These are phyloP conservation scores for Plasmopara viticola DNA, from an alignment of 352 stramenopile genomes.

Conservation along the genomic window DNA sequence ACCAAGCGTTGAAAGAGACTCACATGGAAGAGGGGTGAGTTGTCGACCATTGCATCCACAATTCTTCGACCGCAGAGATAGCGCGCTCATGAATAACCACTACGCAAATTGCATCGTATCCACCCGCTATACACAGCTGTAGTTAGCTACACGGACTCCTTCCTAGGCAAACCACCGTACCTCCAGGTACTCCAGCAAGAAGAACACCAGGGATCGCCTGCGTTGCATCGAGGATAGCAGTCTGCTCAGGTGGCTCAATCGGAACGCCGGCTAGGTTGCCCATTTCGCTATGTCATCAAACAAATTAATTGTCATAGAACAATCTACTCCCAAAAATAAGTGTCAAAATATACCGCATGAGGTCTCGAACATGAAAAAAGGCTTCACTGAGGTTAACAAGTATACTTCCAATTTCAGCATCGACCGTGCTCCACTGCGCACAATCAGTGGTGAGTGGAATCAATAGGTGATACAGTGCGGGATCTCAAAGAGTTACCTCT, in stretches of 20 bases:
- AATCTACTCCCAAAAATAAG: not conserved
- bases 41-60: slow-evolving; percentile 69
- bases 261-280: slow-evolving; percentile 83
- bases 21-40: slow-evolving; percentile 43
- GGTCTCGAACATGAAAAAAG: slow-evolving; percentile 69
- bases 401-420: slow-evolving; percentile 29
- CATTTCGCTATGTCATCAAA: slow-evolving; percentile 60
- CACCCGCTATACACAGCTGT: slow-evolving; percentile 66
- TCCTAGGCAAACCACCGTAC: slow-evolving; percentile 17
- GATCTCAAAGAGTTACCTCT: slow-evolving; percentile 16
- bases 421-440: slow-evolving; percentile 38
- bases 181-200: slow-evolving; percentile 90
- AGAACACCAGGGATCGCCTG: slow-evolving; percentile 90
- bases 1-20: slow-evolving; percentile 4
- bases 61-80: slow-evolving; percentile 51
- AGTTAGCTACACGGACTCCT: not conserved
- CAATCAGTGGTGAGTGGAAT: not conserved
- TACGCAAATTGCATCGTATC: slow-evolving; percentile 95
- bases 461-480: not conserved
- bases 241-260: slow-evolving; percentile 92
- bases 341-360: slow-evolving; percentile 60
- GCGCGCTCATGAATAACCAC: slow-evolving; percentile 62
- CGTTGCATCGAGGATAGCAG: slow-evolving; percentile 89
- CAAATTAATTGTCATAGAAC: not conserved
- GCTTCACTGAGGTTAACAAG: slow-evolving; percentile 57